Evolutionary conservation across 345 rosid genomes (phyloP).

Genomic region (Cardiospermum halicacabum): DNA sequence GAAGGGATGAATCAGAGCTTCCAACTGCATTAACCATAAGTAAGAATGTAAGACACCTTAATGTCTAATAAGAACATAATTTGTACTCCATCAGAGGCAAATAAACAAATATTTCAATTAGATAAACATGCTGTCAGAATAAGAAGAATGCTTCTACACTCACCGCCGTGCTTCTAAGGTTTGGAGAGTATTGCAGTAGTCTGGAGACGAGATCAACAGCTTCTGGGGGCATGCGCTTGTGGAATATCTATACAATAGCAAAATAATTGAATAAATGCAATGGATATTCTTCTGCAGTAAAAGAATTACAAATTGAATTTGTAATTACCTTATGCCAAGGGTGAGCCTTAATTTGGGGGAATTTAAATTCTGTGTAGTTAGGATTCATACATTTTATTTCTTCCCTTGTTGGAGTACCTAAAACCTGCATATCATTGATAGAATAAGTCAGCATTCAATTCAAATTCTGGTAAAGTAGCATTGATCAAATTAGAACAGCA

Average conservation of each 20-base stretch:
- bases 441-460: too few relatives aligned
- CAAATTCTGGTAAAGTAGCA: too few relatives aligned
- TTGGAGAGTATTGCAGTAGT: constrained; percentile 93
- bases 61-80: too few relatives aligned
- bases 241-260: constrained; percentile 58
- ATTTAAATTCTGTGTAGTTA: constrained; percentile 87
- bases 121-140: too few relatives aligned
- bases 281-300: neutral
- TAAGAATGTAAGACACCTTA: too few relatives aligned
- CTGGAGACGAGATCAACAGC: constrained; percentile 97
- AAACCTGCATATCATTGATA: too few relatives aligned
- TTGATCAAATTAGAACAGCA: too few relatives aligned
- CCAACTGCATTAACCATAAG: too few relatives aligned
- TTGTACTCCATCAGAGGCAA: too few relatives aligned
- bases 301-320: constrained; percentile 2
- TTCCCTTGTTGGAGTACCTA: constrained; percentile 98
- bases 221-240: constrained; percentile 95
- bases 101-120: too few relatives aligned
- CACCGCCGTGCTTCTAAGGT: constrained; percentile 82
- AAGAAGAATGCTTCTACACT: constrained; percentile 43
- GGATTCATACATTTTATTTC: constrained; percentile 99
- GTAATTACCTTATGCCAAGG: constrained; percentile 94
- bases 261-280: neutral
- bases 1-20: constrained; percentile 86
- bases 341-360: constrained; percentile 98